Evolutionary conservation across 2,329 filamentous ascomycete genomes (phyloP).

Genomic region (Colletotrichum karsti): DNA sequence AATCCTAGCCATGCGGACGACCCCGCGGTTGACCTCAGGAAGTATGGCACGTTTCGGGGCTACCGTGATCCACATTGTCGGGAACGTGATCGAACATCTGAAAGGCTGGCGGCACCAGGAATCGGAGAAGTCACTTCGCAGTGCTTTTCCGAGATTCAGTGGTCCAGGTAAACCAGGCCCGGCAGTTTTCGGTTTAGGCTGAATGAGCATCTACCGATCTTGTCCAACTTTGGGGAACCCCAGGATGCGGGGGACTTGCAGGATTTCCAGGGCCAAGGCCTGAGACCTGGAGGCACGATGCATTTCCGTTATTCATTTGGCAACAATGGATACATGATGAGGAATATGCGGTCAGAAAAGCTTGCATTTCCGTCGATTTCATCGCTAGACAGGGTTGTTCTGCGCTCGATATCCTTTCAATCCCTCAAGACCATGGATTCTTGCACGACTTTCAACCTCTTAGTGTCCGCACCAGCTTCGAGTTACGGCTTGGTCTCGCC

Average conservation of each 20-base stretch:
- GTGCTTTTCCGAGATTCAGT: conserved; percentile 15
- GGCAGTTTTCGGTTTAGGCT: background rate
- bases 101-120: background rate
- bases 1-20: fast-evolving
- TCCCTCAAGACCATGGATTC: too few species aligned
- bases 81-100: fast-evolving
- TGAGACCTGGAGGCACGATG: background rate
- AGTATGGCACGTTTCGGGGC: too few species aligned
- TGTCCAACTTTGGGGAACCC: background rate
- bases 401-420: too few species aligned
- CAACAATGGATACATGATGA: background rate
- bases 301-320: background rate
- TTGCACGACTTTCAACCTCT: too few species aligned
- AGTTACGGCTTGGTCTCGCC: too few species aligned
- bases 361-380: conserved; percentile 5
- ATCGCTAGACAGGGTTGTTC: too few species aligned
- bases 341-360: too few species aligned
- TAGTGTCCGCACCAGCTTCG: too few species aligned
- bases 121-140: background rate
- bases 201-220: conserved; percentile 4
- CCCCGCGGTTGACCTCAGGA: background rate
- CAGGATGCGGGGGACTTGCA: conserved; percentile 7
- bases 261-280: background rate
- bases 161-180: background rate
- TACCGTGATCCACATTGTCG: background rate